Evolutionary conservation across 805 yeast species (phyloP).

Genomic region (Yarrowia sp.): DNA sequence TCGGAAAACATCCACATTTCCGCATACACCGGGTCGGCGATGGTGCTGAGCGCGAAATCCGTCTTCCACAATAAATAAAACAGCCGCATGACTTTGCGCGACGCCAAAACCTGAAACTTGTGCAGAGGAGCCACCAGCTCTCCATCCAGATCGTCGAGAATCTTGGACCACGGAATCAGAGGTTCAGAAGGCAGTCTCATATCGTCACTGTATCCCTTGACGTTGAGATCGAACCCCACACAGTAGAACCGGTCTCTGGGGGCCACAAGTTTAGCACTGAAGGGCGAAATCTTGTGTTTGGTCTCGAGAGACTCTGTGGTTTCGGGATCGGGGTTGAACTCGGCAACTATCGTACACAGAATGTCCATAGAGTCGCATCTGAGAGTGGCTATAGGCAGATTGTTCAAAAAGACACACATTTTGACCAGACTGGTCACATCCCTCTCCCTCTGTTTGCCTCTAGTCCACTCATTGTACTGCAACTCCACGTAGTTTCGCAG

Average conservation of each 20-base stretch:
- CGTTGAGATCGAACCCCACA: conserved; percentile 29
- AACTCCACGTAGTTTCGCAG: conserved; percentile 13
- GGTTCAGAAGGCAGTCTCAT: conserved; percentile 16
- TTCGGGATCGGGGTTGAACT: conserved; percentile 15
- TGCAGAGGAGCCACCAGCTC: conserved; percentile 3
- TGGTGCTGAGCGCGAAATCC: conserved; percentile 1
- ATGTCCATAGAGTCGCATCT: conserved; percentile 37
- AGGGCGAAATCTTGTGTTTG: not conserved
- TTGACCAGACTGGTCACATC: conserved; percentile 12
- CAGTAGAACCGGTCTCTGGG: conserved; percentile 23
- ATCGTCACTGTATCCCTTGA: conserved; percentile 21
- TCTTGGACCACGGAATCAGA: conserved; percentile 16
- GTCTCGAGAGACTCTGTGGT: conserved; percentile 2
- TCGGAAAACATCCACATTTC: conserved; percentile 22
- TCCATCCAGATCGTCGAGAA: conserved; percentile 12
- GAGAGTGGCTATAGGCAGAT: conserved; percentile 21
- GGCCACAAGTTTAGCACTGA: conserved; percentile 3
- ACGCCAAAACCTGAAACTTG: conserved; percentile 18
- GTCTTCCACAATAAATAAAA: conserved; percentile 23
- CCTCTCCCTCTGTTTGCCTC: not conserved
- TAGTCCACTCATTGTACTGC: conserved; percentile 24
- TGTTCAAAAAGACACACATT: conserved; percentile 17
- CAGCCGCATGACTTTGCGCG: conserved; percentile 12
- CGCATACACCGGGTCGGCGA: conserved; percentile 5
- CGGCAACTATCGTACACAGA: conserved; percentile 12